Conservation (phyloP, 495 filamentous ascomycete species). For the Daldinia decipiens region DNA sequence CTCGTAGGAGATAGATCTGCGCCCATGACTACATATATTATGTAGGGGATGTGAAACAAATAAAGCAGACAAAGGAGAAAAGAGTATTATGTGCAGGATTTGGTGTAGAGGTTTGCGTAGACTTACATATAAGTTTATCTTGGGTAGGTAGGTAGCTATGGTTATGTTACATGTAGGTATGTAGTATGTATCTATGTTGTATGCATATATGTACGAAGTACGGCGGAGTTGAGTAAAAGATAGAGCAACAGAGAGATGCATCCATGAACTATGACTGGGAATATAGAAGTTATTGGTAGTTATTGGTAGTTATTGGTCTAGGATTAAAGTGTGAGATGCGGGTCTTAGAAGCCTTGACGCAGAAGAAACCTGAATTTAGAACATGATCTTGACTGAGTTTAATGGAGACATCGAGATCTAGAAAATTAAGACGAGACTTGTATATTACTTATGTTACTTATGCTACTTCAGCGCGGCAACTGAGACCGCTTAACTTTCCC, state of each 20-base stretch:
- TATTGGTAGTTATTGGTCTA: conserved; percentile 27
- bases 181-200: conserved; percentile 2
- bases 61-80: conserved; percentile 32
- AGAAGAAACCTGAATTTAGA: conserved; percentile 41
- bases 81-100: conserved; percentile 26
- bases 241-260: conserved; percentile 12
- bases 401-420: conserved; percentile 41
- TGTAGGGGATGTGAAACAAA: conserved; percentile 24
- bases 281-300: conserved; percentile 24
- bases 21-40: conserved; percentile 29
- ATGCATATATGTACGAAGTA: conserved; percentile 5
- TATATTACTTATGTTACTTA: conserved; percentile 40
- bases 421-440: conserved; percentile 36
- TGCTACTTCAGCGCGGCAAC: conserved; percentile 41
- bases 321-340: conserved; percentile 34
- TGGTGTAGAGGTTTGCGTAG: neutral
- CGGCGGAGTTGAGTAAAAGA: conserved; percentile 18
- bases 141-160: no score
- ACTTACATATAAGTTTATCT: conserved; percentile 1
- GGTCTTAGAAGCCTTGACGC: conserved; percentile 39
- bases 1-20: conserved; percentile 19
- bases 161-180: neutral
- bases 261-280: neutral
- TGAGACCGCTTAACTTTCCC: conserved; percentile 38
- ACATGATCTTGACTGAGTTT: conserved; percentile 26